Percentiles rank a stretch among this genome's conserved stretches.
phyloP scores from a whole-genome alignment of 139 green algal species.

The Chlamydomonas incerta region DNA sequence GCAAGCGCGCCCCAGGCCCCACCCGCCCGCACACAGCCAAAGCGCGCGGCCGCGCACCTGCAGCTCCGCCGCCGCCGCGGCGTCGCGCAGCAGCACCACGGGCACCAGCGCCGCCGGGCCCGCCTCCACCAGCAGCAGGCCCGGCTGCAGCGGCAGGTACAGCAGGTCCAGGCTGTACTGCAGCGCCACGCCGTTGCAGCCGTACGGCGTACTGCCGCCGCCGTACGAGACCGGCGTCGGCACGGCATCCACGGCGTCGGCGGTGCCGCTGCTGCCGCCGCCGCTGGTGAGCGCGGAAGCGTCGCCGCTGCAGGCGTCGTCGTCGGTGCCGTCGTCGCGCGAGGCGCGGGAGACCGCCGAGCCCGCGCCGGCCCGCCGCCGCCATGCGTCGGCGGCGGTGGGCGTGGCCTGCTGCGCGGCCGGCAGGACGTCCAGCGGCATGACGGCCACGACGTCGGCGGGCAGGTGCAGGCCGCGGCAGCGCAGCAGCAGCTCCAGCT shows the following conservation, averaged over 20 bases:
- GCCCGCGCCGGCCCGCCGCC: too few species aligned
- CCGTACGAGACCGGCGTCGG: background rate
- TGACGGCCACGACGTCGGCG: background rate
- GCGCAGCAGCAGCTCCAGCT: conserved; percentile 17
- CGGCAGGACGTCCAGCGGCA: background rate
- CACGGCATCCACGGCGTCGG: background rate
- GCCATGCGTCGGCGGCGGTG: too few species aligned
- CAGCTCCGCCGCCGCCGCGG: background rate
- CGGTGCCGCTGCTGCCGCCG: background rate
- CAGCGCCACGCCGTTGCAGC: background rate
- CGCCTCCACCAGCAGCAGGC: conserved; percentile 20
- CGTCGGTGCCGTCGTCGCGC: too few species aligned
- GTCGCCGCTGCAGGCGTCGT: background rate
- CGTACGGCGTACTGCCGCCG: background rate
- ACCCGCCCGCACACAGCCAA: background rate
- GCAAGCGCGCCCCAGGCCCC: background rate
- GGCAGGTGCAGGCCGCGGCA: background rate
- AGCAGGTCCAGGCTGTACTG: conserved; percentile 7
- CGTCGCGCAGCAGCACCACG: background rate
- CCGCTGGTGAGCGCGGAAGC: background rate
- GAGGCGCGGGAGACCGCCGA: background rate
- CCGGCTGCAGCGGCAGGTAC: conserved; percentile 10
- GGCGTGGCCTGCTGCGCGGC: background rate
- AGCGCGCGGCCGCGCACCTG: background rate
- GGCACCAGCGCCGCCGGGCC: background rate